Conservation (phyloP, 305 asterid species). For the Ajuga reptans region DNA sequence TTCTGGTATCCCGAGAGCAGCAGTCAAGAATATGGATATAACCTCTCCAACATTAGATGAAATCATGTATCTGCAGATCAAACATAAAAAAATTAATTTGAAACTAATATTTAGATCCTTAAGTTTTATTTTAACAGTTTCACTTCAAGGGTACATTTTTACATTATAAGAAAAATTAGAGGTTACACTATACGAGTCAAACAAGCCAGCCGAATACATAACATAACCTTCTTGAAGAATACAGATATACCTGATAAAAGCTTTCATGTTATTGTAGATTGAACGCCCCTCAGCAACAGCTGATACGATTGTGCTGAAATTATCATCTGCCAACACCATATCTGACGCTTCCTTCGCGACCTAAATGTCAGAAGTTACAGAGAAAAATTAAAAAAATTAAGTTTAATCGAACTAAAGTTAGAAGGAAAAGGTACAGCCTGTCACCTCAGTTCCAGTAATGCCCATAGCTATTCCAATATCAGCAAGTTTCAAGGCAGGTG, state of each 20-base stretch:
- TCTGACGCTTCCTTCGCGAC: slow-evolving; percentile 90
- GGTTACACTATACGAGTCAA: too few relatives aligned
- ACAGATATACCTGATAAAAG: slow-evolving; percentile 66
- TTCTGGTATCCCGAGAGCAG: slow-evolving; percentile 82
- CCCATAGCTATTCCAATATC: slow-evolving; percentile 98
- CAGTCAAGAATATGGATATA: slow-evolving; percentile 73
- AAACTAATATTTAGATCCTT: background rate
- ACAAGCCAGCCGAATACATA: too few relatives aligned
- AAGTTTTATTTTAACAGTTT: too few relatives aligned
- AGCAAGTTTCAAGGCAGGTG: slow-evolving; percentile 91
- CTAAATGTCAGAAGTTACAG: slow-evolving; percentile 25
- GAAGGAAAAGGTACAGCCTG: background rate
- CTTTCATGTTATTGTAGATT: slow-evolving; percentile 91
- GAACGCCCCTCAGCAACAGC: slow-evolving; percentile 93
- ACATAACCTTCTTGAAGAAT: background rate
- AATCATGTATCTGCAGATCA: slow-evolving; percentile 69
- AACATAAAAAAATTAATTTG: background rate
- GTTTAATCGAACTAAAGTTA: too few relatives aligned
- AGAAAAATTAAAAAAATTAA: background rate
- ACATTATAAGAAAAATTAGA: too few relatives aligned
- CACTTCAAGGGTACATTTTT: too few relatives aligned
- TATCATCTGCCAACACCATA: slow-evolving; percentile 94
- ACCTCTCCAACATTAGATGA: slow-evolving; percentile 93
- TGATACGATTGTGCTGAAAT: slow-evolving; percentile 83
- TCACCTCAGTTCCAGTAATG: slow-evolving; percentile 86